Evolutionary conservation across 805 yeast genomes (phyloP).

Genomic region (Jamesozyma lodderae): DNA sequence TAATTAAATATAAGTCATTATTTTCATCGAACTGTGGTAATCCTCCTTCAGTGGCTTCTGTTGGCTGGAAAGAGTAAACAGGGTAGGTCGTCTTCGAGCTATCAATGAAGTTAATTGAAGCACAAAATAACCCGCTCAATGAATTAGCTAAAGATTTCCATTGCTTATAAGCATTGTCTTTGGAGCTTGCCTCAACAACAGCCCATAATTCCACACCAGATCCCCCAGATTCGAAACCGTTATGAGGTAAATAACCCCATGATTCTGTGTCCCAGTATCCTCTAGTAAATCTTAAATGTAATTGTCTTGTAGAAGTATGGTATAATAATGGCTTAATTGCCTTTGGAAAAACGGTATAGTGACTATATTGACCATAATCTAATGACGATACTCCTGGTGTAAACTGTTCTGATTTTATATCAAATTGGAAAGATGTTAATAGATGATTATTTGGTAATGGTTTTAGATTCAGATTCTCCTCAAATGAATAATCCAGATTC

Average conservation of each 20-base stretch:
- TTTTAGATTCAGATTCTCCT: conserved; percentile 51
- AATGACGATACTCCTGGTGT: conserved; percentile 20
- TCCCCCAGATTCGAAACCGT: conserved; percentile 76
- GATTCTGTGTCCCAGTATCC: conserved; percentile 90
- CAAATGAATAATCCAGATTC: conserved; percentile 36
- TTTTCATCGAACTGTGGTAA: conserved; percentile 22
- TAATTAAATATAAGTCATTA: conserved; percentile 45
- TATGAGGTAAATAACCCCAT: conserved; percentile 75
- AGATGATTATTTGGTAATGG: conserved; percentile 71
- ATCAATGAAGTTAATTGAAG: conserved; percentile 84
- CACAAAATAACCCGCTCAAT: conserved; percentile 88
- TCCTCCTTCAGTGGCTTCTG: conserved; percentile 8
- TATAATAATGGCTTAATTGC: conserved; percentile 69
- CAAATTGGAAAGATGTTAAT: conserved; percentile 63
- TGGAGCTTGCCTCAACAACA: conserved; percentile 52
- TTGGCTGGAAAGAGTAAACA: conserved; percentile 30
- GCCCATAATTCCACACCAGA: conserved; percentile 96
- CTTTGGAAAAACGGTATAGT: conserved; percentile 69
- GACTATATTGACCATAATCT: conserved; percentile 28
- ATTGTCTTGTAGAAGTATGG: conserved; percentile 56
- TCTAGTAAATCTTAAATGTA: conserved; percentile 80
- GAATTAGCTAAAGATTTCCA: conserved; percentile 72
- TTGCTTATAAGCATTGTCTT: conserved; percentile 44
- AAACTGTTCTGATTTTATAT: conserved; percentile 44
- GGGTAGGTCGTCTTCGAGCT: conserved; percentile 68